Conservation (phyloP, 78 protist genomes). For the Trichosphaerium sp. region DNA sequence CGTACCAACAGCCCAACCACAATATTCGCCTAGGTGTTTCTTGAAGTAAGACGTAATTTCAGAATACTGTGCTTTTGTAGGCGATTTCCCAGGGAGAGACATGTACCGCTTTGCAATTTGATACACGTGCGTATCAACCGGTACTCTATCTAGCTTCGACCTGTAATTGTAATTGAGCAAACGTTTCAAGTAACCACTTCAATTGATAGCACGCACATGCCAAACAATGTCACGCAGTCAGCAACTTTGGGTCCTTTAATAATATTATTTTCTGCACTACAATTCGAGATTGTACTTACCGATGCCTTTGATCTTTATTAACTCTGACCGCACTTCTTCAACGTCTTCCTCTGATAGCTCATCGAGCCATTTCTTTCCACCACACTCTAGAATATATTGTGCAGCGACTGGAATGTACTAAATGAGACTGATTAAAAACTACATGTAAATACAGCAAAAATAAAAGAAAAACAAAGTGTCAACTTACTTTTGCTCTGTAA, state of each 20-base stretch:
- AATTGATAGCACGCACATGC: too few species aligned
- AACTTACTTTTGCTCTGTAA: slow-evolving; percentile 62
- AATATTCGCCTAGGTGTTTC: slow-evolving; percentile 6
- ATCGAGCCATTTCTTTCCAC: slow-evolving; percentile 39
- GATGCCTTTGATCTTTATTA: slow-evolving; percentile 29
- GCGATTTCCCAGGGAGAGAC: not conserved
- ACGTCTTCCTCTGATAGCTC: not conserved
- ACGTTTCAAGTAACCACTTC: too few species aligned
- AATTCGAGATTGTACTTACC: slow-evolving; percentile 8
- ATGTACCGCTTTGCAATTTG: slow-evolving; percentile 36
- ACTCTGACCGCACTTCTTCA: not conserved
- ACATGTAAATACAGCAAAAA: not conserved
- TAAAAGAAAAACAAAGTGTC: not conserved
- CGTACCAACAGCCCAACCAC: slow-evolving; percentile 73
- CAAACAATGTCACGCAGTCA: slow-evolving; percentile 80
- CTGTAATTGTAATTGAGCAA: too few species aligned
- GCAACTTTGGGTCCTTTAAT: slow-evolving; percentile 69
- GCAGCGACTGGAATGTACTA: not conserved
- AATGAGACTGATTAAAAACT: too few species aligned
- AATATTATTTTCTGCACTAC: not conserved
- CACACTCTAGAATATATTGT: not conserved
- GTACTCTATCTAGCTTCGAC: slow-evolving; percentile 37
- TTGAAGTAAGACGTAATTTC: slow-evolving; percentile 18
- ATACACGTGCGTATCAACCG: slow-evolving; percentile 73
- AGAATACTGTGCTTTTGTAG: slow-evolving; percentile 25